A percentile compares a stretch with the other conserved stretches of the same genome.
Conservation (phyloP, 495 filamentous ascomycete species). For the Penicilliopsis zonata region DNA sequence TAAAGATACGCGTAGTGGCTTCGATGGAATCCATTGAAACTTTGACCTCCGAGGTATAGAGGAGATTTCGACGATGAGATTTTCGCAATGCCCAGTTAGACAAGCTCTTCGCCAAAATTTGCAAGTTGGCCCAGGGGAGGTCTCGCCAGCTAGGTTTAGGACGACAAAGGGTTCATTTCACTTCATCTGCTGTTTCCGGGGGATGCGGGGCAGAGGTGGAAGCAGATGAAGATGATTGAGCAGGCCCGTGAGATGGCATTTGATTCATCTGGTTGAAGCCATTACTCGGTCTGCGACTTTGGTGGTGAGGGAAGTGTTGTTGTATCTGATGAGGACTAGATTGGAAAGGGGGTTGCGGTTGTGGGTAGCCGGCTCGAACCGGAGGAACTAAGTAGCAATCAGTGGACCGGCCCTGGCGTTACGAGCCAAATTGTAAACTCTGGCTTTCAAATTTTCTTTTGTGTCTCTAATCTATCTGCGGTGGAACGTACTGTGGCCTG, state of each 20-base stretch:
- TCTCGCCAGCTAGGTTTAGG: constrained; percentile 2
- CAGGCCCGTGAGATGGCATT: constrained; percentile 31
- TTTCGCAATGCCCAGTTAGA: no score
- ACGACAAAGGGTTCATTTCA: constrained; percentile 36
- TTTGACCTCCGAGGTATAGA: no score
- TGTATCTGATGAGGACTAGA: constrained; percentile 55
- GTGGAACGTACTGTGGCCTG: constrained; percentile 51
- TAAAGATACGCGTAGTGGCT: background rate
- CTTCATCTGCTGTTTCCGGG: constrained; percentile 38
- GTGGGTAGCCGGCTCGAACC: constrained; percentile 45
- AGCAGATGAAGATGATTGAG: constrained; percentile 28
- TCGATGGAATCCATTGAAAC: no score
- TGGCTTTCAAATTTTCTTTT: no score
- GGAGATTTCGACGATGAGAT: no score
- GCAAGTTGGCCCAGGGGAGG: background rate
- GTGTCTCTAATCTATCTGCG: no score
- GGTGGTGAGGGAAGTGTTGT: constrained; percentile 51
- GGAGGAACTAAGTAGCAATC: constrained; percentile 40
- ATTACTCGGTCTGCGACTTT: constrained; percentile 46
- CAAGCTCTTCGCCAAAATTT: background rate
- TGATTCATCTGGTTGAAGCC: constrained; percentile 45
- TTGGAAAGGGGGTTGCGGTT: constrained; percentile 47
- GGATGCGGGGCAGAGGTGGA: constrained; percentile 22
- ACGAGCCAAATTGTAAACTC: no score
- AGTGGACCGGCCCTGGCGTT: no score